A percentile compares a stretch with the other conserved stretches of the same genome.
Conservation (phyloP, 345 rosid genomes). For the Lepidium sativum region DNA sequence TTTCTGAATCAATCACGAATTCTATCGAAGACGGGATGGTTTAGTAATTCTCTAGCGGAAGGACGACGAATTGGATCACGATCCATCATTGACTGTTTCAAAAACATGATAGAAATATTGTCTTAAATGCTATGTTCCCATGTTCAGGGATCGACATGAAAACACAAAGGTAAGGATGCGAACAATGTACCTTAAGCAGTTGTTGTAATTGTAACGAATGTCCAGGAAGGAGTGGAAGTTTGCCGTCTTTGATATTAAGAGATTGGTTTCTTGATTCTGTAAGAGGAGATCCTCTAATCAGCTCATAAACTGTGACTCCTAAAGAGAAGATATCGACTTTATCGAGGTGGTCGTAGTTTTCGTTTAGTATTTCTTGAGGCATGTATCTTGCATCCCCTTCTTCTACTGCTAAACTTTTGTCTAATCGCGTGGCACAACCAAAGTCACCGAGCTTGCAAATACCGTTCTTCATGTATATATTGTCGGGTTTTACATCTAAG, state of each 20-base stretch:
- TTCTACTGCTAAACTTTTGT: conserved; percentile 77
- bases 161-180: neutral
- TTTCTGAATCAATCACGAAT: conserved; percentile 16
- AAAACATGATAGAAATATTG: conserved; percentile 16
- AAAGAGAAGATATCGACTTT: conserved; percentile 92
- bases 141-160: neutral
- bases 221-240: conserved; percentile 82
- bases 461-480: conserved; percentile 77
- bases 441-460: conserved; percentile 89
- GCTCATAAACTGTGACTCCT: conserved; percentile 77
- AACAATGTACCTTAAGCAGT: conserved; percentile 65
- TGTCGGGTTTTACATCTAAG: conserved; percentile 93
- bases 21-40: conserved; percentile 60
- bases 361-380: conserved; percentile 97
- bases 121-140: neutral
- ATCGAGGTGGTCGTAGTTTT: conserved; percentile 70
- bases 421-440: conserved; percentile 85
- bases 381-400: conserved; percentile 99
- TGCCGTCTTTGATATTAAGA: conserved; percentile 72
- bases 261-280: conserved; percentile 62
- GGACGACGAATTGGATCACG: conserved; percentile 70
- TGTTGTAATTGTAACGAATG: conserved; percentile 77
- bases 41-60: conserved; percentile 52
- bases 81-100: conserved; percentile 67
- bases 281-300: conserved; percentile 69